Evolutionary conservation across 1,284 basidiomycete genomes (phyloP).

Genomic region (Trichosporon faecale): DNA sequence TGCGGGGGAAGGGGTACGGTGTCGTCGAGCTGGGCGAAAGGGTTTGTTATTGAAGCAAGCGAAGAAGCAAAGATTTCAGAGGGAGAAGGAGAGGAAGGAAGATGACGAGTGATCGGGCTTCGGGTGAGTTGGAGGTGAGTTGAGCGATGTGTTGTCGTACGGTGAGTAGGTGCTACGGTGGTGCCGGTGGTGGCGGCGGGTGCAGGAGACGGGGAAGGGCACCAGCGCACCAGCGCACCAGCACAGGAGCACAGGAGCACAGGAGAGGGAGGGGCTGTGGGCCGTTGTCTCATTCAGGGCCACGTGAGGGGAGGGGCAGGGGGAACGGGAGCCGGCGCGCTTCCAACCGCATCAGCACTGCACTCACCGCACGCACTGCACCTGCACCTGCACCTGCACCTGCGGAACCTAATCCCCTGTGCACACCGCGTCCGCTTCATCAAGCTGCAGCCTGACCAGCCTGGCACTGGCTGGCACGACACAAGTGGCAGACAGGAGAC

Average conservation of each 20-base stretch:
- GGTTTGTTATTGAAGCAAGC: not conserved
- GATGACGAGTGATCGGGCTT: not conserved
- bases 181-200: constrained; percentile 4
- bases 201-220: not conserved
- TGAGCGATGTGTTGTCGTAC: constrained; percentile 8
- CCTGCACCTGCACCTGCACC: not conserved
- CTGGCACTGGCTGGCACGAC: not conserved
- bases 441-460: too few relatives aligned
- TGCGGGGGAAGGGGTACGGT: not conserved
- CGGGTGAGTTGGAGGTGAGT: constrained; percentile 5
- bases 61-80: not conserved
- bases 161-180: not conserved
- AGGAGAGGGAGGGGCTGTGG: not conserved
- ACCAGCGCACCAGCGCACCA: not conserved
- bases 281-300: constrained; percentile 3
- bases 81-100: constrained; percentile 1
- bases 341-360: not conserved
- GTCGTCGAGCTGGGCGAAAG: not conserved
- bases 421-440: not conserved
- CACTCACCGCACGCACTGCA: not conserved
- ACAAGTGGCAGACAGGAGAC: constrained; percentile 2
- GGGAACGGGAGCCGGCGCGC: not conserved
- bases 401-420: not conserved
- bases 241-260: too few relatives aligned
- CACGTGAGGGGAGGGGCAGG: not conserved